Conservation (phyloP, 2,329 filamentous ascomycete genomes). For the Scleromitrula shiraiana region DNA sequence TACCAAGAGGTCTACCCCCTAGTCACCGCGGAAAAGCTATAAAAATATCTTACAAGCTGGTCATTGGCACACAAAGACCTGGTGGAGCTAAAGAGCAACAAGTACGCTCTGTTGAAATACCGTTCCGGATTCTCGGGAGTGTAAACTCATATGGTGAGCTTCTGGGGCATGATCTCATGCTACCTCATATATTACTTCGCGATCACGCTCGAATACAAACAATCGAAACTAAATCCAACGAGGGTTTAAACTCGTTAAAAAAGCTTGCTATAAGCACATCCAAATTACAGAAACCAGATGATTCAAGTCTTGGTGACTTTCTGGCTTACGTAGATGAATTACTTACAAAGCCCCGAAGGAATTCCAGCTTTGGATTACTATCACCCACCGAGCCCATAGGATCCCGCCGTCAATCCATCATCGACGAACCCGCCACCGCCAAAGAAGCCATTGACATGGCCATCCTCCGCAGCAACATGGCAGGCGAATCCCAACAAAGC, state of each 20-base stretch:
- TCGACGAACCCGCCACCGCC: slow-evolving; percentile 52
- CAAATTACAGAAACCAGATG: slow-evolving; percentile 22
- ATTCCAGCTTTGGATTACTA: slow-evolving; percentile 51
- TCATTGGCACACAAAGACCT: slow-evolving; percentile 84
- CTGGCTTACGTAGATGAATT: slow-evolving; percentile 70
- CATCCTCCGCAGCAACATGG: slow-evolving; percentile 73
- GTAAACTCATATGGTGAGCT: slow-evolving; percentile 85
- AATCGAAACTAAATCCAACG: slow-evolving; percentile 17
- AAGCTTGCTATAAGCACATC: slow-evolving; percentile 22
- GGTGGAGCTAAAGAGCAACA: slow-evolving; percentile 72
- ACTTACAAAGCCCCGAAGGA: slow-evolving; percentile 49
- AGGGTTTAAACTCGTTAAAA: slow-evolving; percentile 9
- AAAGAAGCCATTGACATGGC: slow-evolving; percentile 88
- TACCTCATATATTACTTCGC: slow-evolving; percentile 79
- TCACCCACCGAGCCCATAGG: slow-evolving; percentile 58
- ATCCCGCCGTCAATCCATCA: slow-evolving; percentile 46
- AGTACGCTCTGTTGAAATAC: slow-evolving; percentile 83
- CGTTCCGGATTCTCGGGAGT: slow-evolving; percentile 86
- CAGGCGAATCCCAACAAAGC: slow-evolving; percentile 61
- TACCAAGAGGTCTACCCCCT: slow-evolving; percentile 85
- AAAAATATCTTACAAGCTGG: slow-evolving; percentile 84
- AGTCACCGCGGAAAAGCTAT: slow-evolving; percentile 87
- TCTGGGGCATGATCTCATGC: slow-evolving; percentile 88
- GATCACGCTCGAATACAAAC: slow-evolving; percentile 55
- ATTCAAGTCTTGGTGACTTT: slow-evolving; percentile 53